Evolutionary conservation across 2,329 filamentous ascomycete species (phyloP), one percentile per base, ranked within the genome.

Genomic region (Trichophyton mentagrophytes): DNA sequence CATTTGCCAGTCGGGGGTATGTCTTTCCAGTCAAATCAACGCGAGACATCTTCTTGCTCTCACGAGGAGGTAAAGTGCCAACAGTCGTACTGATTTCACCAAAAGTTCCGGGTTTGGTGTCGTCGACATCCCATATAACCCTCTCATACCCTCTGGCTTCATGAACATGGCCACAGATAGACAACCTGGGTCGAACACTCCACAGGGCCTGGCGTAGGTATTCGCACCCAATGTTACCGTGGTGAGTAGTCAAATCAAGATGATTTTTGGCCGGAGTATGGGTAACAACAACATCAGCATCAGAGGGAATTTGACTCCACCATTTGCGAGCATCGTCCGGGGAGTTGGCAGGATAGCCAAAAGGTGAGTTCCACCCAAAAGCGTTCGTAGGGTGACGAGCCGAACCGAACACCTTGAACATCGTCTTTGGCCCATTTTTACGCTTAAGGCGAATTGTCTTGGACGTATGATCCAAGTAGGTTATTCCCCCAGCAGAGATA

Each of bases 151-250:
- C 82, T 67, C 82, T 72, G 47, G 75, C 78, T 66, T 80, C 77
- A 70, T 84, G 82, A 42, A 82, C 78, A 72, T 85, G 82, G n/a
- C 82, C 82, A 67, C 78, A 84, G 60, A 85, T 71, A 63, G 76
- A 76, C 62, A 85, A 69, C 64, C 71, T 59, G 27, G 82, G 82
- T 59, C 77, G 74, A 30, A 81, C 73, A 38, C 71, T 70, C 67
- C 73, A 72, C 58, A 84, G 64, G 1, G 72, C 70, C 61, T 73
- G 67, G 38, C 72, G 69, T 57, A 85, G 74, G 13, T 69, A 72
- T 61, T 73, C 68, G 67, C 82, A 84, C 42, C 82, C 82, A 61
- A 75, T 72, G n/a, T 66, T 61, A 30, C 58, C 66, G 25, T 67
- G 68, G 3, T 61, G 67, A 25, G 61, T 64, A 51, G 65, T 68